These are phyloP conservation scores for Dactylis glomerata DNA, from an alignment of 176 grass and related monocot species.

Conservation along the genomic window DNA sequence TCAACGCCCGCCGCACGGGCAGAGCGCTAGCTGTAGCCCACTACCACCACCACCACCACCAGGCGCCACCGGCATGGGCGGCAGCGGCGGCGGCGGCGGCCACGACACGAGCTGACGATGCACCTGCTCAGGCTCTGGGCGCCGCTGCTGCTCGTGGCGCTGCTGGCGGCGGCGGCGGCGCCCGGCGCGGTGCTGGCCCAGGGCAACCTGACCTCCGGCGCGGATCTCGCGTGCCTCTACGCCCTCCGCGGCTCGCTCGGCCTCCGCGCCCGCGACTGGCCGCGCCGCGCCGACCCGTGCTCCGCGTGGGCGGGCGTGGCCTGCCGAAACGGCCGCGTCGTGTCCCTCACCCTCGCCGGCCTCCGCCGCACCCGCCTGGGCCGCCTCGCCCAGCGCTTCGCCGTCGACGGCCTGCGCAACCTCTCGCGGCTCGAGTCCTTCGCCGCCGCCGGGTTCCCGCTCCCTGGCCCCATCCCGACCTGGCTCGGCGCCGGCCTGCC, in stretches of 20 bases:
- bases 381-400: conserved; percentile 47
- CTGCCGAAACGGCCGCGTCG: conserved; percentile 64
- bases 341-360: conserved; percentile 39
- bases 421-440: conserved; percentile 63
- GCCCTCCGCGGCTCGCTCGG: conserved; percentile 72
- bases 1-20: conserved; percentile 21
- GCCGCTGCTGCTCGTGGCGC: conserved; percentile 9
- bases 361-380: conserved; percentile 66
- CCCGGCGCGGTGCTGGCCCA: conserved; percentile 21
- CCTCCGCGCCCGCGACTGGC: conserved; percentile 88
- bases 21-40: not conserved
- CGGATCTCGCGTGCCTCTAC: conserved; percentile 69
- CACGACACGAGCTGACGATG: not conserved
- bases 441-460: conserved; percentile 63
- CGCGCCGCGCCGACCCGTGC: conserved; percentile 65
- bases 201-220: conserved; percentile 36
- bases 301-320: conserved; percentile 54
- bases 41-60: no score
- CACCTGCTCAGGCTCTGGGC: conserved; percentile 29
- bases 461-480: conserved; percentile 67
- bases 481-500: conserved; percentile 68
- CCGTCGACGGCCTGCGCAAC: conserved; percentile 74
- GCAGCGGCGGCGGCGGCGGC: not conserved
- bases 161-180: conserved; percentile 27
- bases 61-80: no score